Conservation (phyloP, 2,329 filamentous ascomycete species). For the Exophiala sp. region DNA sequence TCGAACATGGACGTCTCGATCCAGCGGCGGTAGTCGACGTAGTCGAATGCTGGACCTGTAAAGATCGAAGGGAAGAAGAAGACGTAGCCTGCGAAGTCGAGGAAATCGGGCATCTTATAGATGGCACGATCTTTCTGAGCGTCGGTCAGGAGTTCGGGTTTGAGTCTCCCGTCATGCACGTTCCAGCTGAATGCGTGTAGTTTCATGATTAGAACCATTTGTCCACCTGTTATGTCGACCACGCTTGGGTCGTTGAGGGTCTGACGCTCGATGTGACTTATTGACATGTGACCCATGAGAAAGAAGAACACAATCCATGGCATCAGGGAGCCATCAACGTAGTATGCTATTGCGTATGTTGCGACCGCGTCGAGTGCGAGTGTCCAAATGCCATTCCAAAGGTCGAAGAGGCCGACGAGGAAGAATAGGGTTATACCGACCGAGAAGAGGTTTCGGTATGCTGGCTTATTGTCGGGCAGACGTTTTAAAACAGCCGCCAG, state of each 20-base stretch:
- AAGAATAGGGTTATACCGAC: slow-evolving; percentile 82
- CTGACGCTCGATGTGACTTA: slow-evolving; percentile 83
- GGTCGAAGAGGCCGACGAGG: slow-evolving; percentile 84
- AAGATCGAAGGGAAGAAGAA: slow-evolving; percentile 93
- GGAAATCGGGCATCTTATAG: slow-evolving; percentile 65
- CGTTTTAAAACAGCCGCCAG: slow-evolving; percentile 85
- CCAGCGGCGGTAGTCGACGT: slow-evolving; percentile 85
- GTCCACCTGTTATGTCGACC: slow-evolving; percentile 86
- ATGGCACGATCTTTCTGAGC: slow-evolving; percentile 81
- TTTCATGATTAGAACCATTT: slow-evolving; percentile 99
- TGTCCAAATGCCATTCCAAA: slow-evolving; percentile 81
- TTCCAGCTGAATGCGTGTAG: slow-evolving; percentile 97
- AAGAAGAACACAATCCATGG: slow-evolving; percentile 95
- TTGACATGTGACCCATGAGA: slow-evolving; percentile 90
- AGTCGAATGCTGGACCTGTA: slow-evolving; percentile 90
- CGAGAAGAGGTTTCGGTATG: slow-evolving; percentile 83
- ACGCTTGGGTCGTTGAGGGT: slow-evolving; percentile 60
- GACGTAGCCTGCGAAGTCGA: slow-evolving; percentile 87
- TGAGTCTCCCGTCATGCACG: slow-evolving; percentile 82
- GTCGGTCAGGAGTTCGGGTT: slow-evolving; percentile 75
- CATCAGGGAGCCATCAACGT: slow-evolving; percentile 86
- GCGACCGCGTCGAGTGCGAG: slow-evolving; percentile 74
- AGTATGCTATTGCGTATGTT: slow-evolving; percentile 79
- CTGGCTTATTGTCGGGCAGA: slow-evolving; percentile 78
- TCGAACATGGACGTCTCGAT: slow-evolving; percentile 95